Percentiles rank a stretch among this genome's conserved stretches.
phyloP scores from a whole-genome alignment of 179 eudicot genomes.

The Carnegiea gigantea region DNA sequence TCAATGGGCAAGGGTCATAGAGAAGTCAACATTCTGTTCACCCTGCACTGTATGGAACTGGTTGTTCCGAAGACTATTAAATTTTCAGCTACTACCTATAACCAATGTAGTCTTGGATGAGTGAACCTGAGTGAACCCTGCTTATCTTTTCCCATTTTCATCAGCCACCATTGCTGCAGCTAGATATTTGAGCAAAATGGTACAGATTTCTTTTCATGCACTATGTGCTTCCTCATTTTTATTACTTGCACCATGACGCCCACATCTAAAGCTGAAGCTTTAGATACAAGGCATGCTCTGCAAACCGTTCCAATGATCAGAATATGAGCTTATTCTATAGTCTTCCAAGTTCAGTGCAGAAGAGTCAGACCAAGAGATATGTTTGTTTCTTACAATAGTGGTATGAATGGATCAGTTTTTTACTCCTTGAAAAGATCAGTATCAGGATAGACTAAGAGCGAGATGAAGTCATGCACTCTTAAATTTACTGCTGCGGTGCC shows the following conservation, averaged over 20 bases:
- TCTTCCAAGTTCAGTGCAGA: not conserved
- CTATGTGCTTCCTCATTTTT: not conserved
- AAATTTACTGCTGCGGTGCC: slow-evolving; percentile 12
- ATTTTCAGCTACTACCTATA: too few species aligned
- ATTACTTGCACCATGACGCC: not conserved
- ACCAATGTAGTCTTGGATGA: too few species aligned
- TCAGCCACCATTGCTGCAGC: not conserved
- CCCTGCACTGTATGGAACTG: too few species aligned
- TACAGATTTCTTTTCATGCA: not conserved
- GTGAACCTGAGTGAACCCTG: too few species aligned
- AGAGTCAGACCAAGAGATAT: not conserved
- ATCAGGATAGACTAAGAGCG: not conserved
- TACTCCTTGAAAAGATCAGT: not conserved
- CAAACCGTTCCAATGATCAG: not conserved
- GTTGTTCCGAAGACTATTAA: too few species aligned
- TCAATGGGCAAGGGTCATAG: not conserved
- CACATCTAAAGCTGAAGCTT: not conserved
- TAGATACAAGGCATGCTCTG: not conserved
- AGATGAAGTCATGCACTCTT: not conserved
- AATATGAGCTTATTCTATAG: not conserved
- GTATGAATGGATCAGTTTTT: not conserved
- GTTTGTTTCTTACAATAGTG: not conserved
- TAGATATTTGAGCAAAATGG: not conserved
- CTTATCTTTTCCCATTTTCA: too few species aligned
- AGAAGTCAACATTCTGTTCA: not conserved